A percentile compares a stretch with the other conserved stretches of the same genome.
phyloP scores from a whole-genome alignment of 2,329 filamentous ascomycete genomes.

The Phaeosphaeria sp. region DNA sequence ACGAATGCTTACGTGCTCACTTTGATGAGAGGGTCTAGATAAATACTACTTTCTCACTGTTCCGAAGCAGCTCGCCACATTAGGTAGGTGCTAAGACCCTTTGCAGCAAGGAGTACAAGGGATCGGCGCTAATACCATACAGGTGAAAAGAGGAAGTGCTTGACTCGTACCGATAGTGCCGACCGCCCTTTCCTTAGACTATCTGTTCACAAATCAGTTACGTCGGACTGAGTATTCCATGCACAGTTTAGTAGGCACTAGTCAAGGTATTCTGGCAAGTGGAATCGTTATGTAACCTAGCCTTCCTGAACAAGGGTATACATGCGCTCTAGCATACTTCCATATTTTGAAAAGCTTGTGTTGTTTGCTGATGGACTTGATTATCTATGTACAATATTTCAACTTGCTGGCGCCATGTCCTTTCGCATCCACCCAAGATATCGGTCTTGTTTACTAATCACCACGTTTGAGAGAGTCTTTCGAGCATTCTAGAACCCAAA shows the following conservation, averaged over 20 bases:
- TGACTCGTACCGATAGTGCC: not conserved
- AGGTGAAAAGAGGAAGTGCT: not conserved
- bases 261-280: not conserved
- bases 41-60: not conserved
- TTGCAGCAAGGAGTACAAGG: not conserved
- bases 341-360: not conserved
- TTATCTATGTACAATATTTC: not conserved
- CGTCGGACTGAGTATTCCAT: not conserved
- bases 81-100: not conserved
- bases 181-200: not conserved
- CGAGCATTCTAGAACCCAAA: not conserved
- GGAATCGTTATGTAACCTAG: not conserved
- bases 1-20: not conserved
- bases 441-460: not conserved
- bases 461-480: not conserved
- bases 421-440: not conserved
- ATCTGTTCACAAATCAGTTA: not conserved
- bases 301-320: not conserved
- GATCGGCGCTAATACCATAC: not conserved
- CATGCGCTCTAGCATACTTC: not conserved
- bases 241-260: not conserved
- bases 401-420: not conserved
- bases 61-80: not conserved
- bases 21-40: not conserved
- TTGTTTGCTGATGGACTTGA: not conserved